phyloP scores from a whole-genome alignment of 2,329 filamentous ascomycete genomes.

The Fusarium napiforme region DNA sequence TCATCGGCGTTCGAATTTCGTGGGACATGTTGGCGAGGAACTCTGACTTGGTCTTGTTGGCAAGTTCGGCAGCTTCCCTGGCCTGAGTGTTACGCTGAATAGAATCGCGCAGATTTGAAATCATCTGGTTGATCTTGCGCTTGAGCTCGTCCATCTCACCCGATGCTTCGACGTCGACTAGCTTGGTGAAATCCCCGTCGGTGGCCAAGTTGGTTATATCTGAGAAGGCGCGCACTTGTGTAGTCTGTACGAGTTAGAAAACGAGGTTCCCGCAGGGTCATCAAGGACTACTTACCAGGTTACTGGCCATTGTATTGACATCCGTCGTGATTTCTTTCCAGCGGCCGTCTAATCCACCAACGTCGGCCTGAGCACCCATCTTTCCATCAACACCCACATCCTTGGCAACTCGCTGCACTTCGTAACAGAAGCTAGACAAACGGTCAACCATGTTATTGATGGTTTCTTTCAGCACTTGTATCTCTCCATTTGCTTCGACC shows the following conservation, averaged over 20 bases:
- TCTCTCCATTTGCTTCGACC: constrained; percentile 94
- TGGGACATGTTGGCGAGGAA: constrained; percentile 99
- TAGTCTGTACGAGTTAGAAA: constrained; percentile 69
- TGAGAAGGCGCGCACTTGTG: constrained; percentile 96
- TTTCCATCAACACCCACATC: constrained; percentile 98
- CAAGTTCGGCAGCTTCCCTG: constrained; percentile 93
- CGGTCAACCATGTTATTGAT: constrained; percentile 99
- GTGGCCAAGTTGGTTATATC: constrained; percentile 99
- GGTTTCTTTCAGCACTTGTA: constrained; percentile 91
- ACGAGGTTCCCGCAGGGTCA: neutral
- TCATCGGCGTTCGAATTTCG: constrained; percentile 97
- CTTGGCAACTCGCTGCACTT: constrained; percentile 93
- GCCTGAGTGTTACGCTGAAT: constrained; percentile 97
- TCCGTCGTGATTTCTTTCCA: constrained; percentile 99
- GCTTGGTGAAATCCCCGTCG: constrained; percentile 95
- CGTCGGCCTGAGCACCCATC: constrained; percentile 97
- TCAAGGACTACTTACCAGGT: constrained; percentile 58
- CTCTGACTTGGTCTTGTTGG: constrained; percentile 98
- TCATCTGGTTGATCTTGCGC: constrained; percentile 99
- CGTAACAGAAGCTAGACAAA: constrained; percentile 93
- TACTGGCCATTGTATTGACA: constrained; percentile 90
- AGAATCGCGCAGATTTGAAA: constrained; percentile 92
- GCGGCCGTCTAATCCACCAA: constrained; percentile 89
- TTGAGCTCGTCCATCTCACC: constrained; percentile 99
- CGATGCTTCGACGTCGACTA: constrained; percentile 95